These are phyloP conservation scores for Coemansia sp. DNA, from an alignment of 192 early-diverging fungal genomes.

Conservation along the genomic window DNA sequence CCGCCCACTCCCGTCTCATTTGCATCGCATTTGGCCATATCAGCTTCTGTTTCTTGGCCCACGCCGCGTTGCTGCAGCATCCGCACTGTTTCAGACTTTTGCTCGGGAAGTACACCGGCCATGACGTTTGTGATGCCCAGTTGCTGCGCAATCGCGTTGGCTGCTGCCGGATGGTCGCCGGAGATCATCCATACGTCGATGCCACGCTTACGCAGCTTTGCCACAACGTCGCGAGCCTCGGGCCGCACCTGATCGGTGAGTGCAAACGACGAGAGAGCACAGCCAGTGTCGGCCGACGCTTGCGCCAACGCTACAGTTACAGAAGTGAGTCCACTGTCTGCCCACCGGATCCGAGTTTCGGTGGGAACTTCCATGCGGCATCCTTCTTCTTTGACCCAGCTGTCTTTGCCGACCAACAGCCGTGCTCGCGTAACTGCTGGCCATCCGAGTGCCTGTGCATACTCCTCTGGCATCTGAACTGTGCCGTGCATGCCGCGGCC, in stretches of 20 bases:
- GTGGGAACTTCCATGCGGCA: conserved; percentile 48
- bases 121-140: conserved; percentile 87
- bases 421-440: conserved; percentile 12
- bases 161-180: conserved; percentile 84
- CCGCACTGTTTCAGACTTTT: conserved; percentile 78
- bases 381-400: conserved; percentile 61
- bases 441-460: conserved; percentile 30
- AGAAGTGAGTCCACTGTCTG: conserved; percentile 66
- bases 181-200: conserved; percentile 88
- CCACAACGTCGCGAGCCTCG: conserved; percentile 71
- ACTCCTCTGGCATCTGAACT: conserved; percentile 20
- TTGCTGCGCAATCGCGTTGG: conserved; percentile 72
- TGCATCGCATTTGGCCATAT: neutral
- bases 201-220: conserved; percentile 68
- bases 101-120: conserved; percentile 85
- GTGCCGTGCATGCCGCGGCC: conserved; percentile 47
- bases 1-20: neutral
- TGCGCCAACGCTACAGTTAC: conserved; percentile 39
- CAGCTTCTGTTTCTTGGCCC: neutral
- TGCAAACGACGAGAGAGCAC: conserved; percentile 65
- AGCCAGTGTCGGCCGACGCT: conserved; percentile 51
- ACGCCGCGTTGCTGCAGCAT: conserved; percentile 60
- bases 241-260: conserved; percentile 84
- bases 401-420: conserved; percentile 69
- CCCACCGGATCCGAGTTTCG: conserved; percentile 50